Conservation (phyloP, 176 grass and related monocot species). For the Hordeum vulgare region MorexV3_pseudomolecules_assembly NC_058518.1:252134677-252135176, state of each 20-base stretch:
- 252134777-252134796: too few species aligned
- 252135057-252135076: not conserved
- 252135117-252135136: constrained; percentile 50
- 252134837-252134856: constrained; percentile 36
- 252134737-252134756: too few species aligned
- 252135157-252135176: not conserved
- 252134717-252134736: too few species aligned
- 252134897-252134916: not conserved
- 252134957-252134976: not conserved
- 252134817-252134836: too few species aligned
- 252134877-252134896: not conserved
- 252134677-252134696: too few species aligned
- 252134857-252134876: not conserved
- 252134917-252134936: not conserved
- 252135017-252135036: constrained; percentile 16
- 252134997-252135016: constrained; percentile 9
- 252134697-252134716: too few species aligned
- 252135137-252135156: constrained; percentile 40
- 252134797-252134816: too few species aligned
- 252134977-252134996: constrained; percentile 4
- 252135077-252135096: not conserved
- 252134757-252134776: too few species aligned
- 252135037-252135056: not conserved
- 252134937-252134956: not conserved
- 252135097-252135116: not conserved